phyloP scores from a whole-genome alignment of 768 basidiomycete species.

The Tulasnella sp. region DNA sequence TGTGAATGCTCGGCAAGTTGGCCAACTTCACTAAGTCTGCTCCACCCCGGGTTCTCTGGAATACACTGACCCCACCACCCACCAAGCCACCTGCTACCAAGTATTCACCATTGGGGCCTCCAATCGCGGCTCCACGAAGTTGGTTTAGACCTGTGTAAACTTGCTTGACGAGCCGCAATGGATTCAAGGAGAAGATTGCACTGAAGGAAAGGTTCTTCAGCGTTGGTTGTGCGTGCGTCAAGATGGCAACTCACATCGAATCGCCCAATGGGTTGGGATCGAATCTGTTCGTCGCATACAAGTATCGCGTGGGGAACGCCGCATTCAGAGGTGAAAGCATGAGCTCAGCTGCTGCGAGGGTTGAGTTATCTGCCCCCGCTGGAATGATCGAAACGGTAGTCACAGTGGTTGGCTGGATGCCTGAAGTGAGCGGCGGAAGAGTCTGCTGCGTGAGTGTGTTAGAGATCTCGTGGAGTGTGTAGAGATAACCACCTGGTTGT shows the following conservation, averaged over 20 bases:
- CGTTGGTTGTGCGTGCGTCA: no score
- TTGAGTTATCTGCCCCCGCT: not conserved
- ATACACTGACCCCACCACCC: slow-evolving; percentile 18
- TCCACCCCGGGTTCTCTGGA: slow-evolving; percentile 11
- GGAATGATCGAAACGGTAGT: slow-evolving; percentile 14
- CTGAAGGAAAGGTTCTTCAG: not conserved
- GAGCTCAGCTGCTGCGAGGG: not conserved
- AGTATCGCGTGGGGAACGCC: not conserved
- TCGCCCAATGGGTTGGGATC: slow-evolving; percentile 9
- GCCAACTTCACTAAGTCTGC: not conserved
- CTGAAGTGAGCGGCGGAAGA: slow-evolving; percentile 4
- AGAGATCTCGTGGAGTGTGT: slow-evolving; percentile 19
- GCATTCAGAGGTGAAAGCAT: not conserved
- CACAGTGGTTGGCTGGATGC: not conserved
- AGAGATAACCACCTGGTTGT: slow-evolving; percentile 8
- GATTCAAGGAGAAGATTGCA: slow-evolving; percentile 16
- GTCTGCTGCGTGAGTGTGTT: slow-evolving; percentile 16
- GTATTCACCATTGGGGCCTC: slow-evolving; percentile 17
- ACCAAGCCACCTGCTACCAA: slow-evolving; percentile 19
- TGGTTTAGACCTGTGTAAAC: slow-evolving; percentile 20
- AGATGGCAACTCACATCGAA: not conserved
- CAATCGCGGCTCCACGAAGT: slow-evolving; percentile 18
- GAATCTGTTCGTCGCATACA: slow-evolving; percentile 18
- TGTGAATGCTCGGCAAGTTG: not conserved
- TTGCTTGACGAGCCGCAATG: slow-evolving; percentile 16